These are phyloP conservation scores for Fusarium nelsonii DNA, from an alignment of 2,329 filamentous ascomycete genomes.

Conservation along the genomic window DNA sequence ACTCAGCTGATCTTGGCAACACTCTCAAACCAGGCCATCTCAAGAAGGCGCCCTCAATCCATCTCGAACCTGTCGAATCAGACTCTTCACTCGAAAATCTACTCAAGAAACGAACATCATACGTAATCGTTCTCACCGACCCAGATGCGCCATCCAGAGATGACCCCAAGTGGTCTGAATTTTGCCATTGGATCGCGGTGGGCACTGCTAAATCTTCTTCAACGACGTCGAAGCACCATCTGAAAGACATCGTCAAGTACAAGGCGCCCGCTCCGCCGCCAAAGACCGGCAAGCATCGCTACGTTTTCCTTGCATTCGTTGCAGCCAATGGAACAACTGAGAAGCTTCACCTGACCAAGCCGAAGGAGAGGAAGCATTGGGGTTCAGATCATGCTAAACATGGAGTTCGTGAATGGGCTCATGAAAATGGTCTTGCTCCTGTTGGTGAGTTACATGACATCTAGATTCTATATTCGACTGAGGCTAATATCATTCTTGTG, in stretches of 20 bases:
- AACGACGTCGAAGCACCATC: background rate
- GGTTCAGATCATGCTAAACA: slow-evolving; percentile 26
- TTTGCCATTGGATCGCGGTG: slow-evolving; percentile 42
- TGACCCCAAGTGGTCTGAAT: slow-evolving; percentile 42
- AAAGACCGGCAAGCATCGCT: slow-evolving; percentile 41
- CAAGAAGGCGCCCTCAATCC: background rate
- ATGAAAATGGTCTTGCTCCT: slow-evolving; percentile 37
- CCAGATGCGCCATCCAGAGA: slow-evolving; percentile 42
- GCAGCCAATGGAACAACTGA: slow-evolving; percentile 37
- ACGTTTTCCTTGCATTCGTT: slow-evolving; percentile 39
- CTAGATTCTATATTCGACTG: background rate
- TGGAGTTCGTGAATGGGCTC: slow-evolving; percentile 41
- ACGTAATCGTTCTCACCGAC: slow-evolving; percentile 36
- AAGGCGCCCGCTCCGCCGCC: slow-evolving; percentile 37
- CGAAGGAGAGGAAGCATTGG: slow-evolving; percentile 38
- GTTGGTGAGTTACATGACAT: slow-evolving; percentile 25
- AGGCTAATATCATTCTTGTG: background rate
- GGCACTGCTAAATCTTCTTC: background rate
- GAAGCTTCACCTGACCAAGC: slow-evolving; percentile 29
- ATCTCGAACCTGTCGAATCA: background rate
- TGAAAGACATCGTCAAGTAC: slow-evolving; percentile 36
- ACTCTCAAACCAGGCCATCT: slow-evolving; percentile 22
- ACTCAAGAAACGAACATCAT: background rate
- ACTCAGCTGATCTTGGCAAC: slow-evolving; percentile 35
- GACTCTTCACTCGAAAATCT: background rate